Evolutionary conservation across 2,329 filamentous ascomycete species (phyloP), one percentile per base, ranked within the genome.

Genomic region (Hypocrella siamensis): DNA sequence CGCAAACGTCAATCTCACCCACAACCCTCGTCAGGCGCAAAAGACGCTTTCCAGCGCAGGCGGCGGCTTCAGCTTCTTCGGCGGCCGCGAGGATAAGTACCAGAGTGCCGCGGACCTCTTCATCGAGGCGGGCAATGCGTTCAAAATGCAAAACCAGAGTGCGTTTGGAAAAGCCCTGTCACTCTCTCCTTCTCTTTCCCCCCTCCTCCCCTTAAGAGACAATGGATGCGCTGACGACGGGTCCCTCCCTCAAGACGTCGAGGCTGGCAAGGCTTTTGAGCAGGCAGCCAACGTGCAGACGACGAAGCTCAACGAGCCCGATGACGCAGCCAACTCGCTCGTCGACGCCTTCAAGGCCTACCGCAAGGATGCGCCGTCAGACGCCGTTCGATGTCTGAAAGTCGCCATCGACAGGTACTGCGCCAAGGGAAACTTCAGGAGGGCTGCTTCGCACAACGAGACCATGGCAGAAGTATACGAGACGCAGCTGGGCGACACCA

Each of bases 341-440:
- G 73, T 79, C 47, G 86, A 96, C 54, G 90, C 90, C 32, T 96
- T 86, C 70, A 94, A 96, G 64, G 79, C 84, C 37, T 96, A 94
- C 61, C 72, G 79, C 46, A 92, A 85, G 58, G 75, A 80, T 32
- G 75, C 82, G 46, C 85, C 85, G 15, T 67, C 83, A 49, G 79
- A 88, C 46, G 88, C 86, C 12, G 82, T 79, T 27, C 67, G 82
- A 38, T 85, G 82, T 48, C 63, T 94, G 34, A 73, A 84, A 41
- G 61, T 75, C 41, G 80, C 85, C 26, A 84, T 96, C 51, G 65
- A 75, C 35, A 81, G 90, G 53, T 96, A 93, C 58, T 88, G 83
- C 44, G 60, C 72, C 43, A 86, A 85, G 58, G 86, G 86, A 39
- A 93, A 93, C 57, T 86, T 93, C 58, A 71, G 86, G 43, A 72